These are phyloP conservation scores for Teunomyces tritomae DNA, from an alignment of 805 yeast species.

Conservation along the genomic window DNA sequence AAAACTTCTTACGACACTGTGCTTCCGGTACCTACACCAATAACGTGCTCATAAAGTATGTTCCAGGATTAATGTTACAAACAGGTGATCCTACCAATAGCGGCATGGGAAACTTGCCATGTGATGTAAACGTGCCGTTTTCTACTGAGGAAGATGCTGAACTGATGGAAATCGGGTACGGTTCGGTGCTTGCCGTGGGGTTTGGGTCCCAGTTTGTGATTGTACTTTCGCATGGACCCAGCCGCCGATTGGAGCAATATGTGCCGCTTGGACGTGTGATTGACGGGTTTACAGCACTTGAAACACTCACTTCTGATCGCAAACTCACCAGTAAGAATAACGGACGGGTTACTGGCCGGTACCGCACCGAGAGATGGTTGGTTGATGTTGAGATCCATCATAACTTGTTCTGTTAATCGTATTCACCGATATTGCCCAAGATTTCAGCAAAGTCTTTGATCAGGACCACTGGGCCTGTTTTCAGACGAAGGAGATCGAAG, in stretches of 20 bases:
- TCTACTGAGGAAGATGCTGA: neutral
- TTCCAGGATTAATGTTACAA: conserved; percentile 19
- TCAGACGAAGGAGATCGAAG: conserved; percentile 24
- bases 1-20: conserved; percentile 21
- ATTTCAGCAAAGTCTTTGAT: conserved; percentile 44
- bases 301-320: conserved; percentile 10
- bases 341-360: conserved; percentile 16
- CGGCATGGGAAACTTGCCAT: conserved; percentile 12
- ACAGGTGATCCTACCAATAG: conserved; percentile 20
- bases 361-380: conserved; percentile 17
- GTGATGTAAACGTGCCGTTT: conserved; percentile 7
- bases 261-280: conserved; percentile 15
- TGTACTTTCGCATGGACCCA: conserved; percentile 10
- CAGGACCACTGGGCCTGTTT: conserved; percentile 25
- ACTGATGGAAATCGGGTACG: conserved; percentile 8
- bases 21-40: conserved; percentile 18
- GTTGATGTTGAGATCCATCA: conserved; percentile 11
- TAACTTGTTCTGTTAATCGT: conserved; percentile 21
- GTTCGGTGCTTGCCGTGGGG: conserved; percentile 13
- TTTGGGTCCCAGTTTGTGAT: conserved; percentile 22
- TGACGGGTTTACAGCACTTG: conserved; percentile 17
- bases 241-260: conserved; percentile 10
- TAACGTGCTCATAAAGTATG: conserved; percentile 15
- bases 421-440: conserved; percentile 39
- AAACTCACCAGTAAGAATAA: conserved; percentile 11